Evolutionary conservation across 1,139 yeast species (phyloP).

Genomic region (Candida glucosophila): DNA sequence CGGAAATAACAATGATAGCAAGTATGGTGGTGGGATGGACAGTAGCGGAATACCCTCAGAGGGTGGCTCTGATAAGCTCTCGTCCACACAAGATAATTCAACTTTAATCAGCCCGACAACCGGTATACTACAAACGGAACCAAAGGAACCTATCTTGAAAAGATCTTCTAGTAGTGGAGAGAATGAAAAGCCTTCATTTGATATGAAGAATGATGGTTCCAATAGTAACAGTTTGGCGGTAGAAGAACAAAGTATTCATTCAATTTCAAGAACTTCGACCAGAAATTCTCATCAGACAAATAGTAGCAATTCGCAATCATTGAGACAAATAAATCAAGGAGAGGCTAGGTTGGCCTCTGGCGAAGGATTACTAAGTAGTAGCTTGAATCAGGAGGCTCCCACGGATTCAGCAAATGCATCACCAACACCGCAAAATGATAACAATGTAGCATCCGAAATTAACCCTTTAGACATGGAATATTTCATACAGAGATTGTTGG

Average conservation of each 20-base stretch:
- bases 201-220: constrained; percentile 1
- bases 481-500: constrained; percentile 78
- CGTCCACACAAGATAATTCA: constrained; percentile 8
- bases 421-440: too few species aligned
- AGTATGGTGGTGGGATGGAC: constrained; percentile 6
- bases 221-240: constrained; percentile 3
- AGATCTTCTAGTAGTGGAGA: constrained; percentile 30
- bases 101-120: constrained; percentile 14
- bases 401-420: constrained; percentile 1
- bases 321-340: too few species aligned
- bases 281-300: constrained; percentile 27
- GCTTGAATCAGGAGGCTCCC: constrained; percentile 1
- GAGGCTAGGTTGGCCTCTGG: constrained; percentile 1
- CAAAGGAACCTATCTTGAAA: constrained; percentile 58
- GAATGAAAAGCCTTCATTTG: constrained; percentile 5
- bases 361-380: constrained; percentile 1
- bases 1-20: too few species aligned
- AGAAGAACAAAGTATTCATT: constrained; percentile 1
- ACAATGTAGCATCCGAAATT: too few species aligned
- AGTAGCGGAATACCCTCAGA: constrained; percentile 2
- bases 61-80: not conserved
- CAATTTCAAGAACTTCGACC: constrained; percentile 23
- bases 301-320: too few species aligned
- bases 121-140: constrained; percentile 59
- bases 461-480: constrained; percentile 70